phyloP scores from a whole-genome alignment of 805 yeast genomes.

The Candida sanyiensis region DNA sequence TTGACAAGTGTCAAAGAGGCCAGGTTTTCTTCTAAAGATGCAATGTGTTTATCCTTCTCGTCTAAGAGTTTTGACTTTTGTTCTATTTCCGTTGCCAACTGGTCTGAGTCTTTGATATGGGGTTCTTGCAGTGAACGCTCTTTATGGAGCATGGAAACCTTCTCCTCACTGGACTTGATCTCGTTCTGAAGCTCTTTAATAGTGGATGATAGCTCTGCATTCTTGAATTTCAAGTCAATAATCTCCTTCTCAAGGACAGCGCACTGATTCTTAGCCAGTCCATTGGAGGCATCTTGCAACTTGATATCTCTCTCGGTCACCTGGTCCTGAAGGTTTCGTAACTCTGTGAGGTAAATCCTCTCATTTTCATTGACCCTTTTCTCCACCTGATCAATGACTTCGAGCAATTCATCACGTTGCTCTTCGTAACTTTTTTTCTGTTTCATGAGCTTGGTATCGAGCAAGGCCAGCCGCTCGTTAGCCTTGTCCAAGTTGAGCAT shows the following conservation, averaged over 20 bases:
- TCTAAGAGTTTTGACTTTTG: conserved; percentile 13
- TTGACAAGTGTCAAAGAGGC: too few species aligned
- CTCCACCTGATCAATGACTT: conserved; percentile 50
- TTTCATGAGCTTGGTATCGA: conserved; percentile 41
- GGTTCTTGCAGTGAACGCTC: too few species aligned
- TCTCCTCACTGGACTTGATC: too few species aligned
- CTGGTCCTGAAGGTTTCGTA: conserved; percentile 32
- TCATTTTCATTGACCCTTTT: conserved; percentile 52
- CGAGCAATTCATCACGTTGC: conserved; percentile 55
- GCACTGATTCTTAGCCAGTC: too few species aligned
- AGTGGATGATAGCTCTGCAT: too few species aligned
- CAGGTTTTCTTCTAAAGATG: too few species aligned
- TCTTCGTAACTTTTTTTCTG: conserved; percentile 43
- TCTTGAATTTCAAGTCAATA: too few species aligned
- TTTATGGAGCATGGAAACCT: too few species aligned
- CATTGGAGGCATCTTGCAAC: too few species aligned
- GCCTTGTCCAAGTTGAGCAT: conserved; percentile 12
- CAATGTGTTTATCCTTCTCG: conserved; percentile 7
- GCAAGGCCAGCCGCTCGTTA: conserved; percentile 11
- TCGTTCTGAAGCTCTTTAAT: too few species aligned
- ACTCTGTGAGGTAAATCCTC: conserved; percentile 39
- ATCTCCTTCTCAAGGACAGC: too few species aligned
- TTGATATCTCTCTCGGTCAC: conserved; percentile 21
- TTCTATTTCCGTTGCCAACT: conserved; percentile 14
- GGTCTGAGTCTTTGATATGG: too few species aligned